These are phyloP conservation scores for Diaporthe australafricana DNA, from an alignment of 2,329 filamentous ascomycete genomes.

Conservation along the genomic window DNA sequence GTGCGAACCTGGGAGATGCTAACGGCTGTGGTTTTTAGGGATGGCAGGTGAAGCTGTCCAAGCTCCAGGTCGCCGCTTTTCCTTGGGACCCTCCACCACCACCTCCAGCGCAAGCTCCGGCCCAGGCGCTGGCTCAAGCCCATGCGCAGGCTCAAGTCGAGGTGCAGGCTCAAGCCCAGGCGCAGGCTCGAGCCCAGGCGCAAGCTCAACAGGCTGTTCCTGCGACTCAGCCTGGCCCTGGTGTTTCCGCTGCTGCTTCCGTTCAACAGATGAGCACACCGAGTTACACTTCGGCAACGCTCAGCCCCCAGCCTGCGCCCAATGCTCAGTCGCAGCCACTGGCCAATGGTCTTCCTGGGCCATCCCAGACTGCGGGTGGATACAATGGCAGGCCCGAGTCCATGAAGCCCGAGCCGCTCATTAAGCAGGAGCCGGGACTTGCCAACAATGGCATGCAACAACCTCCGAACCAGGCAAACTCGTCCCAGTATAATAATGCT, in stretches of 20 bases:
- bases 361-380: constrained; percentile 45
- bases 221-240: constrained; percentile 40
- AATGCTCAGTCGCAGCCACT: constrained; percentile 44
- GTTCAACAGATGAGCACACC: constrained; percentile 39
- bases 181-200: not conserved
- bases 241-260: constrained; percentile 7
- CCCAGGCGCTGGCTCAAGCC: constrained; percentile 31
- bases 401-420: constrained; percentile 57
- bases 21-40: constrained; percentile 65
- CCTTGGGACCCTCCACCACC: constrained; percentile 92
- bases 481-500: constrained; percentile 25
- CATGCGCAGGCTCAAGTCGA: constrained; percentile 38
- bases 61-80: constrained; percentile 86
- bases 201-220: constrained; percentile 43
- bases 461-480: constrained; percentile 49
- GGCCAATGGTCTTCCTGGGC: constrained; percentile 45
- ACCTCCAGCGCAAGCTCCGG: constrained; percentile 54
- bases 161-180: constrained; percentile 50
- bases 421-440: constrained; percentile 62
- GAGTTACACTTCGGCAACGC: constrained; percentile 49
- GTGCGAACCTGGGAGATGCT: not conserved
- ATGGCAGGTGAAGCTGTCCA: constrained; percentile 93
- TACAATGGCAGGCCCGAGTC: constrained; percentile 64
- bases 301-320: constrained; percentile 47
- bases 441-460: constrained; percentile 42